Percentiles rank a stretch among this genome's conserved stretches.
Evolutionary conservation across 257 asterid species (phyloP).

Genomic region (Thymus quinquecostatus): DNA sequence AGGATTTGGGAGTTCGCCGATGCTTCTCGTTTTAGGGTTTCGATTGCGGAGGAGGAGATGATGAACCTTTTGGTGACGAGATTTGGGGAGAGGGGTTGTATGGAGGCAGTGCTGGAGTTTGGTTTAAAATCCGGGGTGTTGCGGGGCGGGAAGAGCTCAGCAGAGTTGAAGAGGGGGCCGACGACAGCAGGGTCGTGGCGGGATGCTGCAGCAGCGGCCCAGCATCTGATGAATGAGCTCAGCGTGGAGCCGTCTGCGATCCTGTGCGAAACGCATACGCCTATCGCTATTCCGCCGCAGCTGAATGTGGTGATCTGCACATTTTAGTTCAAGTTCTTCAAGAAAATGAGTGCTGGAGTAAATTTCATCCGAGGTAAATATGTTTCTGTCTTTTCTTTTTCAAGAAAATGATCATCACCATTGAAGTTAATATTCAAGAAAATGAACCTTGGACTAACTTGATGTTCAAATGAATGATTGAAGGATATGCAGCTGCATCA

Average conservation of each 20-base stretch:
- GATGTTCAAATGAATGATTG: too few relatives aligned
- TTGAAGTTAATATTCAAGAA: too few relatives aligned
- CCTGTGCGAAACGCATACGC: slow-evolving; percentile 55
- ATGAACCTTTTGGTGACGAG: slow-evolving; percentile 39
- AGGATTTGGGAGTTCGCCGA: neutral
- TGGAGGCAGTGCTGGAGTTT: slow-evolving; percentile 17
- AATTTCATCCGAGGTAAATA: neutral
- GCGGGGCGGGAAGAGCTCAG: slow-evolving; percentile 52
- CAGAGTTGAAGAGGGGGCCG: slow-evolving; percentile 43
- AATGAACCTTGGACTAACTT: too few relatives aligned
- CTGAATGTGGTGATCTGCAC: slow-evolving; percentile 38
- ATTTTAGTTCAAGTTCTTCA: neutral
- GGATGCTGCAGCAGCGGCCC: slow-evolving; percentile 48
- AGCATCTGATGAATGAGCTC: slow-evolving; percentile 46
- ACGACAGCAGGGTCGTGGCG: neutral
- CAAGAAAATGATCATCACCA: too few relatives aligned
- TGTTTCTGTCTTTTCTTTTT: too few relatives aligned
- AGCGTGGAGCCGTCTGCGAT: slow-evolving; percentile 52
- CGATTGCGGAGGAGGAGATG: slow-evolving; percentile 41
- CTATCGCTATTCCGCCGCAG: slow-evolving; percentile 54
- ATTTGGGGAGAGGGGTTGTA: slow-evolving; percentile 36
- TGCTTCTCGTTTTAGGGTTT: slow-evolving; percentile 31
- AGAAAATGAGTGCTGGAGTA: neutral
- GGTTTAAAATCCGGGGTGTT: slow-evolving; percentile 47
- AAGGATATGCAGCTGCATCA: too few relatives aligned